Conservation (phyloP, 306 rosid species). For the Cicer judaicum region DNA sequence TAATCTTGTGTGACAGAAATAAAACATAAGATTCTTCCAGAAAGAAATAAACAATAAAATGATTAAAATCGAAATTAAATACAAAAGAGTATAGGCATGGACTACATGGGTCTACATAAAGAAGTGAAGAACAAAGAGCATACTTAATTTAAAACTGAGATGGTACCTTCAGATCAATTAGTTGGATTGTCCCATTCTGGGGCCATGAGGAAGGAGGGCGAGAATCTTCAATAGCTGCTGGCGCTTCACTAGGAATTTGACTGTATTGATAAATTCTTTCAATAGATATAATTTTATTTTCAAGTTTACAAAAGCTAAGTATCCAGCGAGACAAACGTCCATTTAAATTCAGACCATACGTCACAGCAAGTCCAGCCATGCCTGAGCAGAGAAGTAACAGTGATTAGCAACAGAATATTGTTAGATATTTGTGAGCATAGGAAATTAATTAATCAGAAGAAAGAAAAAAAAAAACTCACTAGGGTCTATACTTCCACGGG, state of each 20-base stretch:
- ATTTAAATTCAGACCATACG: conserved; percentile 87
- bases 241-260: conserved; percentile 86
- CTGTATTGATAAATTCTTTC: conserved; percentile 97
- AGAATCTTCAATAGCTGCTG: conserved; percentile 66
- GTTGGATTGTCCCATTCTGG: conserved; percentile 73
- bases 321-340: conserved; percentile 91
- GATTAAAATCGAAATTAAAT: neutral
- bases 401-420: conserved; percentile 37
- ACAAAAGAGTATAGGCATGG: neutral
- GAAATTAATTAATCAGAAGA: neutral
- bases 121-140: conserved; percentile 15
- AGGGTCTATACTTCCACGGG: conserved; percentile 91
- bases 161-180: conserved; percentile 79
- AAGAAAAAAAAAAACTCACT: conserved; percentile 60
- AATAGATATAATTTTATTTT: conserved; percentile 91
- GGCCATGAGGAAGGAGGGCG: conserved; percentile 87
- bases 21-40: neutral
- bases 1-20: conserved; percentile 1
- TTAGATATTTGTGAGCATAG: conserved; percentile 9
- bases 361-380: conserved; percentile 98
- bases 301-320: conserved; percentile 98
- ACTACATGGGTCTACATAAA: conserved; percentile 21
- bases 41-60: neutral
- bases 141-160: conserved; percentile 28
- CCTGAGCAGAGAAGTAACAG: conserved; percentile 56